Percentiles rank a stretch among this genome's conserved stretches.
These are phyloP conservation scores for Earliella scabrosa DNA, from an alignment of 1,284 basidiomycete species.

Conservation along the genomic window DNA sequence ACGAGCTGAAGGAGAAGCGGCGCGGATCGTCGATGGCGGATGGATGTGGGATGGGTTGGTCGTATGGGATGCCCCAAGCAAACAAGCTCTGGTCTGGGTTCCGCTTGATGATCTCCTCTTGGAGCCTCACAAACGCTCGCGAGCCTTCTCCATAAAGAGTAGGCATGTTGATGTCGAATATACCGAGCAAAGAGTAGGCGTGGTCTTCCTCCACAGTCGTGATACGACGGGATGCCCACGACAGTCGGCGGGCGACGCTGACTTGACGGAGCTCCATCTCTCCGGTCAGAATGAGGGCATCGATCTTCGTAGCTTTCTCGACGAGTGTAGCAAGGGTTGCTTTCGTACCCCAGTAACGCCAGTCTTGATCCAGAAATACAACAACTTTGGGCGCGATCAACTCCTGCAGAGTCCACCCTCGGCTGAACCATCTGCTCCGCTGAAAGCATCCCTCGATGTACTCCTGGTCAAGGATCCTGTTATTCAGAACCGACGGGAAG, in stretches of 20 bases:
- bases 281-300: neutral
- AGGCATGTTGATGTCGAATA: slow-evolving; percentile 11
- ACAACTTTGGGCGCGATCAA: slow-evolving; percentile 7
- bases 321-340: neutral
- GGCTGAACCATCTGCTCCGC: slow-evolving; percentile 7
- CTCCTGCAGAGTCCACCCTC: slow-evolving; percentile 13
- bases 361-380: slow-evolving; percentile 1
- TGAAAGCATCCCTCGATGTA: neutral
- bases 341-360: slow-evolving; percentile 8
- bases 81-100: slow-evolving; percentile 12
- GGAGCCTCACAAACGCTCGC: slow-evolving; percentile 4
- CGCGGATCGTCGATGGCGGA: neutral
- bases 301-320: neutral
- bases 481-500: neutral
- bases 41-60: neutral
- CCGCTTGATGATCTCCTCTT: slow-evolving; percentile 9
- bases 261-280: neutral
- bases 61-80: slow-evolving; percentile 6
- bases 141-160: slow-evolving; percentile 4
- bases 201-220: slow-evolving; percentile 6
- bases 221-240: slow-evolving; percentile 4
- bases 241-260: slow-evolving; percentile 5
- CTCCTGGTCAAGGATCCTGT: too few species aligned
- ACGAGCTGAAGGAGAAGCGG: neutral
- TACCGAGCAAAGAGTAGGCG: slow-evolving; percentile 10